phyloP scores from a whole-genome alignment of 140 eudicot genomes.

The Oenanthe javanica region DNA sequence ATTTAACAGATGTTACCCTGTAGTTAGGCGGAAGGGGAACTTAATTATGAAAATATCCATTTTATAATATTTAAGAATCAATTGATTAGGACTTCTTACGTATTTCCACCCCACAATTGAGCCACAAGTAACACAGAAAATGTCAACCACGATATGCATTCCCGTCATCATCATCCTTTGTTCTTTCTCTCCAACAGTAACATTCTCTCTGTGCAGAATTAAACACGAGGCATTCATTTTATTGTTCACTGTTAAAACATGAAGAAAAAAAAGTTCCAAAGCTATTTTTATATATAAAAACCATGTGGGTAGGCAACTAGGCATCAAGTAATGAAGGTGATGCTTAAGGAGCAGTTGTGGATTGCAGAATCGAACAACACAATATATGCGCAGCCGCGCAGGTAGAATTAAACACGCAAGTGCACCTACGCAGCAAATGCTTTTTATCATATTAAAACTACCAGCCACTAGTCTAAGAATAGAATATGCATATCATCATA shows the following conservation, averaged over 20 bases:
- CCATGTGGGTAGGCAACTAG: background rate
- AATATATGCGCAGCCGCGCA: background rate
- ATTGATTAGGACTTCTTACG: conserved; percentile 27
- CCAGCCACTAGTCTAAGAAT: background rate
- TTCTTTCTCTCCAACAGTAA: conserved; percentile 68
- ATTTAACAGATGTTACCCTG: background rate
- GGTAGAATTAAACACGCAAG: background rate
- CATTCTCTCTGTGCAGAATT: conserved; percentile 43
- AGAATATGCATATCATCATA: background rate
- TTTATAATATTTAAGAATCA: background rate
- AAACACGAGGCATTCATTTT: background rate
- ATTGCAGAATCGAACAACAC: background rate
- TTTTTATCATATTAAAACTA: background rate
- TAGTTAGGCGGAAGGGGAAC: background rate
- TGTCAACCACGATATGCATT: conserved; percentile 74
- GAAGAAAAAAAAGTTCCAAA: background rate
- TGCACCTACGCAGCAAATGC: too few species aligned
- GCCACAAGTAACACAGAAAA: conserved; percentile 89
- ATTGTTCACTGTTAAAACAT: background rate
- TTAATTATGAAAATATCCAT: background rate
- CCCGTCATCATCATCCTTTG: conserved; percentile 89
- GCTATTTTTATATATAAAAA: background rate
- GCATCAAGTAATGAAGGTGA: background rate
- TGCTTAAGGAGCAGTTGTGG: background rate
- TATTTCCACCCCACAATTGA: conserved; percentile 84